Evolutionary conservation across 441 rosid genomes (phyloP).

Genomic region (Metrosideros polymorpha): DNA sequence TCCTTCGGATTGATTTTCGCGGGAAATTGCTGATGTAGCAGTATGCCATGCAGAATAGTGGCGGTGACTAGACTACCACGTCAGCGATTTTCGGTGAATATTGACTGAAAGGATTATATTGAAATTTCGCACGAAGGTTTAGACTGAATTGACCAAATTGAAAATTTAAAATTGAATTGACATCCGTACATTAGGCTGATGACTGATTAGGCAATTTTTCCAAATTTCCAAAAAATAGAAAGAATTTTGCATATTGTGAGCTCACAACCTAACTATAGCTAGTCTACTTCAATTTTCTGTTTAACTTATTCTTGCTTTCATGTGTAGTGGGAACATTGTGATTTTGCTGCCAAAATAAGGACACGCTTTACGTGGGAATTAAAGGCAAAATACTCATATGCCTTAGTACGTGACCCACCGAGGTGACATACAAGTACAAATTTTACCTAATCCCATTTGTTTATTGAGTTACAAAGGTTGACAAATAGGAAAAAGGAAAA

Average conservation of each 20-base stretch:
- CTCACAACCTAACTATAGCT: neutral
- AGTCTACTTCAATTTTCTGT: neutral
- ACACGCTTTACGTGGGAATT: neutral
- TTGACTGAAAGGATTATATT: neutral
- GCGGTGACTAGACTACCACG: rapidly evolving
- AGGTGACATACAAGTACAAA: neutral
- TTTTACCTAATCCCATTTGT: neutral
- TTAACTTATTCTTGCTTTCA: neutral
- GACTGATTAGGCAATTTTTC: rapidly evolving
- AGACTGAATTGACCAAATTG: neutral
- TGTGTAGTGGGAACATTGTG: neutral
- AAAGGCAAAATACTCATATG: neutral
- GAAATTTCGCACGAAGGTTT: neutral
- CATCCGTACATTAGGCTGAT: neutral
- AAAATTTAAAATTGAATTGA: neutral
- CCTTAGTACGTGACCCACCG: neutral
- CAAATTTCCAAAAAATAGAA: neutral
- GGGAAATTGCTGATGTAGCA: rapidly evolving
- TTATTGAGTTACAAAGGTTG: neutral
- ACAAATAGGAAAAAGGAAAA: neutral
- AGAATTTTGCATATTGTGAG: neutral
- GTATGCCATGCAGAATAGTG: rapidly evolving
- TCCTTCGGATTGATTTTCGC: neutral
- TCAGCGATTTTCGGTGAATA: rapidly evolving
- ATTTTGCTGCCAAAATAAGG: neutral